Evolutionary conservation across 129 eudicot genomes (phyloP).

Genomic region (Logfia minima): DNA sequence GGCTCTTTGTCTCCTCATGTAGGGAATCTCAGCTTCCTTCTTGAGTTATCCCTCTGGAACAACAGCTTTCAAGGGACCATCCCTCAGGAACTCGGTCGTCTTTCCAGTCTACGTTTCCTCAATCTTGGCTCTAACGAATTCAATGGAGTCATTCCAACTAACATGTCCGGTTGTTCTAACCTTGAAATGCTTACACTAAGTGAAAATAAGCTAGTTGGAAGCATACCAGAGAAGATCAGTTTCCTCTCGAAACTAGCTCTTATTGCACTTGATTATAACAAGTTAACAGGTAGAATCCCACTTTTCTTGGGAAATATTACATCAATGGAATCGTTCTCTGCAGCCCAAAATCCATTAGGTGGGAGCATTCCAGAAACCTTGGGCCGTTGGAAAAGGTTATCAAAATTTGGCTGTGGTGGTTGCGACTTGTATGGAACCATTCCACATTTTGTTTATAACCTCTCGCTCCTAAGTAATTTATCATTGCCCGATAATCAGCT

Average conservation of each 20-base stretch:
- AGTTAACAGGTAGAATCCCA: conserved; percentile 15
- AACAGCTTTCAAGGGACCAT: too few relatives aligned
- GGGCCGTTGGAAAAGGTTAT: background rate
- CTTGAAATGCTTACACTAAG: too few relatives aligned
- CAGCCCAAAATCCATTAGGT: background rate
- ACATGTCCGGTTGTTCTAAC: too few relatives aligned
- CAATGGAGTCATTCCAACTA: too few relatives aligned
- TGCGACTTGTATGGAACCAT: conserved; percentile 9
- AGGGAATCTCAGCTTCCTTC: too few relatives aligned
- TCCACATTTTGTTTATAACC: conserved; percentile 11
- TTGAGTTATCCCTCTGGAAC: too few relatives aligned
- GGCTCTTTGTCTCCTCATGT: too few relatives aligned
- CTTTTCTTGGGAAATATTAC: conserved; percentile 19
- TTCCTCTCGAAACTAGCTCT: background rate
- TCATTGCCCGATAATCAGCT: background rate
- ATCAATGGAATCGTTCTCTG: background rate
- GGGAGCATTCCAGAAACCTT: conserved; percentile 20
- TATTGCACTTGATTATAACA: background rate
- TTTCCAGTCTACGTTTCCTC: too few relatives aligned
- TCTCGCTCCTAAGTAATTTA: conserved; percentile 3
- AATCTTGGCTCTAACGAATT: too few relatives aligned
- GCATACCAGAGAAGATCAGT: conserved; percentile 4
- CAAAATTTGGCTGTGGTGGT: background rate
- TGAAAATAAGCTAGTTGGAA: background rate
- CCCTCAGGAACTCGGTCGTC: too few relatives aligned